phyloP scores from a whole-genome alignment of 495 filamentous ascomycete species.

The Podospora pseudopauciseta region DNA sequence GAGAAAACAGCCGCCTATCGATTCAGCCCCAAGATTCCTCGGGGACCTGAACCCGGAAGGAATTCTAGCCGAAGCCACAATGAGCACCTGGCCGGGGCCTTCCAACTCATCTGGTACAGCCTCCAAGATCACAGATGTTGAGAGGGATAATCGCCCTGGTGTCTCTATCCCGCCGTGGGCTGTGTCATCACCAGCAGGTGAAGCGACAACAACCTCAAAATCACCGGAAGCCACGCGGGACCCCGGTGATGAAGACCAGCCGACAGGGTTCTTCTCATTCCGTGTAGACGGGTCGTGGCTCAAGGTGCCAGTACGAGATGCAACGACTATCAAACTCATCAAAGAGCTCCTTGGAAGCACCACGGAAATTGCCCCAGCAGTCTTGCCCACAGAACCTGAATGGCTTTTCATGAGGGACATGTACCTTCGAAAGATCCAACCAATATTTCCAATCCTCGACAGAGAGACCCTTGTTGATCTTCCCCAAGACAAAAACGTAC shows the following conservation, averaged over 20 bases:
- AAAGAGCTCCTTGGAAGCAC: conserved; percentile 11
- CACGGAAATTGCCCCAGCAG: conserved; percentile 20
- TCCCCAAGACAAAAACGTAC: conserved; percentile 17
- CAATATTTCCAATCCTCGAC: conserved; percentile 49
- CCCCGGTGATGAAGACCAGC: background rate
- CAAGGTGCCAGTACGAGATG: conserved; percentile 13
- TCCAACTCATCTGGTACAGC: background rate
- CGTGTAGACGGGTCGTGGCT: conserved; percentile 12
- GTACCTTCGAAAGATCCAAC: conserved; percentile 46
- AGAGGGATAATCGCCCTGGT: conserved; percentile 3
- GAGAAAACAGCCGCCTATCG: conserved; percentile 4
- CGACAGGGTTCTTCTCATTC: conserved; percentile 9
- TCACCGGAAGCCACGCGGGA: background rate
- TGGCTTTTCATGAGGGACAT: conserved; percentile 36
- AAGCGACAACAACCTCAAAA: background rate
- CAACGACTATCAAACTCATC: conserved; percentile 8
- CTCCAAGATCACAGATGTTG: background rate
- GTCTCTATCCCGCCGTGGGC: conserved; percentile 3
- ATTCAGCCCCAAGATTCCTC: conserved; percentile 41
- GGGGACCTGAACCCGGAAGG: conserved; percentile 54
- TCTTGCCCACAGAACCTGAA: conserved; percentile 36
- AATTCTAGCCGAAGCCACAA: conserved; percentile 46
- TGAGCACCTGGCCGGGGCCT: conserved; percentile 17
- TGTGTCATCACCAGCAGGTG: background rate
- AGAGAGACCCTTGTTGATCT: conserved; percentile 17